Evolutionary conservation across 2,329 filamentous ascomycete species (phyloP).

Genomic region (Pseudonectria foliicola): DNA sequence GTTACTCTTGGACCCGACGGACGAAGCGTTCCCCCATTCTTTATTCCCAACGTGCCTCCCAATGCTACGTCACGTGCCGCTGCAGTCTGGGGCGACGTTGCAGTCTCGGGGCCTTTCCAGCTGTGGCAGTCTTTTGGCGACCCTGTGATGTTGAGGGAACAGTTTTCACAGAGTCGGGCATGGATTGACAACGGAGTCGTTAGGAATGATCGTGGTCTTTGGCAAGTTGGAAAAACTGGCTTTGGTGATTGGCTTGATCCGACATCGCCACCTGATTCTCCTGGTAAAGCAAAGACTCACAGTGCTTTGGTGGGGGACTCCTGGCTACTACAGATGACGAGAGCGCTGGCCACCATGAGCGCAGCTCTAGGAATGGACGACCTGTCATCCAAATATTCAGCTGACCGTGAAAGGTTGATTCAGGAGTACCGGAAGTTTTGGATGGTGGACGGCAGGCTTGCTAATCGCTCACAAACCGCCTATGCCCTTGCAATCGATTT

Average conservation of each 20-base stretch:
- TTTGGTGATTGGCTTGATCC: not conserved
- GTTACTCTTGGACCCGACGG: not conserved
- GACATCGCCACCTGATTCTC: not conserved
- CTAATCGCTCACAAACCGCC: conserved; percentile 34
- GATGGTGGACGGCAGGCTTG: conserved; percentile 24
- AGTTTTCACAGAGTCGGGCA: not conserved
- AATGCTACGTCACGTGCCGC: not conserved
- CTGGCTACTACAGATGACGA: conserved; percentile 1
- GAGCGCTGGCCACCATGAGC: not conserved
- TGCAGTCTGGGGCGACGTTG: not conserved
- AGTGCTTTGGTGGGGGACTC: conserved; percentile 1
- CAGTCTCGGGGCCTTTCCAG: not conserved
- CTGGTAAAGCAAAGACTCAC: conserved; percentile 1
- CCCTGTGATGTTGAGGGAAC: not conserved
- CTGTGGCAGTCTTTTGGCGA: not conserved
- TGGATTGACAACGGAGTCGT: not conserved
- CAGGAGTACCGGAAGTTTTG: conserved; percentile 25
- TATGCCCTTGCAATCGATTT: conserved; percentile 32
- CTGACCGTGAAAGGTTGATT: conserved; percentile 14
- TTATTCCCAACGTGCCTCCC: not conserved
- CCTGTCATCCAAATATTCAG: conserved; percentile 15
- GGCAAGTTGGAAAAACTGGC: not conserved
- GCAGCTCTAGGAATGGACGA: conserved; percentile 21
- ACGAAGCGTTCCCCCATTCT: not conserved
- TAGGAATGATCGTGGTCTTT: not conserved